A percentile compares a stretch with the other conserved stretches of the same genome.
phyloP scores from a whole-genome alignment of 106 monocot genomes.

The Dendrobium catenatum region DNA sequence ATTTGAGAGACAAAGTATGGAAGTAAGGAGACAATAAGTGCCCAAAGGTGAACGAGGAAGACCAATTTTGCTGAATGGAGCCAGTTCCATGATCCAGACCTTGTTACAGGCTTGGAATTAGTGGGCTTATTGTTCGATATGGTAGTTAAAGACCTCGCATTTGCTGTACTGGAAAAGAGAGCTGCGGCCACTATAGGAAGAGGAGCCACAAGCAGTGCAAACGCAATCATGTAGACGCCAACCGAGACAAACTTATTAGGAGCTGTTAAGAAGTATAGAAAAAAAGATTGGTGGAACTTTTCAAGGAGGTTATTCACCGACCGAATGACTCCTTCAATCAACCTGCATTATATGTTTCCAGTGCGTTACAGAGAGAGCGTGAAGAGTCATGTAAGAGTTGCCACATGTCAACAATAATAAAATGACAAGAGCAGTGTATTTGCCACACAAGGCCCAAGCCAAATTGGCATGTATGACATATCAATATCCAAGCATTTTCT shows the following conservation, averaged over 20 bases:
- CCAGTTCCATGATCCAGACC: slow-evolving; percentile 60
- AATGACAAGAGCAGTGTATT: no score
- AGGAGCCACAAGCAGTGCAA: slow-evolving; percentile 70
- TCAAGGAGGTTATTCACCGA: slow-evolving; percentile 93
- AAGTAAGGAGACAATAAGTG: slow-evolving; percentile 40
- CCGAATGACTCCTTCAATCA: slow-evolving; percentile 72
- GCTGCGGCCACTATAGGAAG: slow-evolving; percentile 79
- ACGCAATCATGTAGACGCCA: slow-evolving; percentile 87
- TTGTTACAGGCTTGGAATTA: not conserved
- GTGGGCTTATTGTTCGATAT: no score
- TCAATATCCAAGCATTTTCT: no score
- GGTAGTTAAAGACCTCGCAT: not conserved
- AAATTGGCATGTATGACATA: no score
- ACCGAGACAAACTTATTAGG: slow-evolving; percentile 87
- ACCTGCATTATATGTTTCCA: slow-evolving; percentile 35
- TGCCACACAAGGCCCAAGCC: no score
- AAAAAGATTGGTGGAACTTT: slow-evolving; percentile 95
- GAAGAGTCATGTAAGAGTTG: no score
- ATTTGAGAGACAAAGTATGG: slow-evolving; percentile 51
- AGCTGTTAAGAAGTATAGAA: slow-evolving; percentile 81
- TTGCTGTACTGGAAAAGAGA: slow-evolving; percentile 28
- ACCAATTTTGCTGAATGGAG: slow-evolving; percentile 56
- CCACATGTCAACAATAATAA: no score
- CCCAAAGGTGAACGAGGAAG: slow-evolving; percentile 61
- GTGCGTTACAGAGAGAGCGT: not conserved